These are phyloP conservation scores for Seiridium cupressi DNA, from an alignment of 2,329 filamentous ascomycete genomes.

Conservation along the genomic window DNA sequence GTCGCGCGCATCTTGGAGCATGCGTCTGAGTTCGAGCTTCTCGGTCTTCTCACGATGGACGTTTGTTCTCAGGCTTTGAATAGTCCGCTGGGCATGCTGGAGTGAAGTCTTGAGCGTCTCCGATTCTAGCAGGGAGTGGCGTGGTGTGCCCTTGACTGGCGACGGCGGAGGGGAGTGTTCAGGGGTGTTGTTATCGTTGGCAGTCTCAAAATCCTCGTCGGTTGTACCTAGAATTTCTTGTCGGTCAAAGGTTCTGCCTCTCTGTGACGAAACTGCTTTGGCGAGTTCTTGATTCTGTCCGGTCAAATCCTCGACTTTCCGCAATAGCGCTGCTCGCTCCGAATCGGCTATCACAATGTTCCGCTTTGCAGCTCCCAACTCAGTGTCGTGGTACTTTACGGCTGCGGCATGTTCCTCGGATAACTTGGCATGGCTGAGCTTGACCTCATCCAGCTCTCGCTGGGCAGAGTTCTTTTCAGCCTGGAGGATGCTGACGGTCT, in stretches of 20 bases:
- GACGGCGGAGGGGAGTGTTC: conserved; percentile 90
- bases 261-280: conserved; percentile 72
- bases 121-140: conserved; percentile 88
- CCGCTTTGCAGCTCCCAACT: conserved; percentile 79
- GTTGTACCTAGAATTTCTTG: conserved; percentile 58
- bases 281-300: conserved; percentile 90
- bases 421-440: conserved; percentile 74
- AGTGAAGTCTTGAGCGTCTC: conserved; percentile 95
- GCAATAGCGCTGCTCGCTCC: conserved; percentile 75
- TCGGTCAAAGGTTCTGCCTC: conserved; percentile 65
- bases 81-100: conserved; percentile 92
- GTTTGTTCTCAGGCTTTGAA: conserved; percentile 91
- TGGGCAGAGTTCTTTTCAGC: conserved; percentile 77
- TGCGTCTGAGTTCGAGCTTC: conserved; percentile 90
- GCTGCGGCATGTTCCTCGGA: conserved; percentile 74
- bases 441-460: conserved; percentile 88
- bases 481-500: conserved; percentile 66
- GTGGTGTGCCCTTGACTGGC: conserved; percentile 85
- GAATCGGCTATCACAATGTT: conserved; percentile 75
- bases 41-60: conserved; percentile 98
- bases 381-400: conserved; percentile 84
- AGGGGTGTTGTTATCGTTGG: conserved; percentile 70
- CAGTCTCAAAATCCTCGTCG: conserved; percentile 63
- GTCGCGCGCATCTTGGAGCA: conserved; percentile 92
- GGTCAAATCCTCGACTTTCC: conserved; percentile 83